A percentile compares a stretch with the other conserved stretches of the same genome.
Conservation (phyloP, 192 early-diverging fungal species). For the Dispira simplex region DNA sequence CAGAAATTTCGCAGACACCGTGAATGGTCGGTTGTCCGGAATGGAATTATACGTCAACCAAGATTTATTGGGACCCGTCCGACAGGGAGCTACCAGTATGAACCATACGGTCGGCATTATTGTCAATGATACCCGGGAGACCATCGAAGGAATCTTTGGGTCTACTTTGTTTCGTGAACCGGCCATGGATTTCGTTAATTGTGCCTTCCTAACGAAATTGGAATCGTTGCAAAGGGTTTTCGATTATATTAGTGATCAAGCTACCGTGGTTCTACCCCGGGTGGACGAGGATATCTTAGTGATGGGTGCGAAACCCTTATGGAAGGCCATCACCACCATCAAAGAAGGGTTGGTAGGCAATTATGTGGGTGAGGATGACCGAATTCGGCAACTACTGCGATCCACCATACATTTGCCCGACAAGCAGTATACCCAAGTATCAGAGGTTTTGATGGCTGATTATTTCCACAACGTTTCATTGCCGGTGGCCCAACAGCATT, state of each 20-base stretch:
- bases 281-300: slow-evolving; percentile 17
- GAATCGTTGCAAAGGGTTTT: slow-evolving; percentile 19
- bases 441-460: neutral
- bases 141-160: slow-evolving; percentile 20
- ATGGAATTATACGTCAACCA: slow-evolving; percentile 16
- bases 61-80: slow-evolving; percentile 22
- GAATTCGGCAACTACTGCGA: neutral
- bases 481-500: neutral
- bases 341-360: slow-evolving; percentile 19
- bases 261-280: slow-evolving; percentile 19
- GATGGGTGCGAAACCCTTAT: slow-evolving; percentile 16
- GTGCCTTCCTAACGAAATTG: slow-evolving; percentile 26
- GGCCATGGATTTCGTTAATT: slow-evolving; percentile 28
- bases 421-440: neutral
- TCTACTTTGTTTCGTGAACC: slow-evolving; percentile 18
- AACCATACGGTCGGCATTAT: slow-evolving; percentile 25
- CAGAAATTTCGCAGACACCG: slow-evolving; percentile 13
- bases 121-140: slow-evolving; percentile 18
- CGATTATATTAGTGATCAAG: slow-evolving; percentile 20
- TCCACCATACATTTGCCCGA: neutral
- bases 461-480: neutral
- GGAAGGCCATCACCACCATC: slow-evolving; percentile 15
- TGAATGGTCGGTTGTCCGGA: slow-evolving; percentile 18
- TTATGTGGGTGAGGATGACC: slow-evolving; percentile 20
- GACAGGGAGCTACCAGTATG: slow-evolving; percentile 16